Evolutionary conservation across 2,329 filamentous ascomycete species (phyloP), one percentile per base, ranked within the genome.

Genomic region (Sarocladiaceae sp.): DNA sequence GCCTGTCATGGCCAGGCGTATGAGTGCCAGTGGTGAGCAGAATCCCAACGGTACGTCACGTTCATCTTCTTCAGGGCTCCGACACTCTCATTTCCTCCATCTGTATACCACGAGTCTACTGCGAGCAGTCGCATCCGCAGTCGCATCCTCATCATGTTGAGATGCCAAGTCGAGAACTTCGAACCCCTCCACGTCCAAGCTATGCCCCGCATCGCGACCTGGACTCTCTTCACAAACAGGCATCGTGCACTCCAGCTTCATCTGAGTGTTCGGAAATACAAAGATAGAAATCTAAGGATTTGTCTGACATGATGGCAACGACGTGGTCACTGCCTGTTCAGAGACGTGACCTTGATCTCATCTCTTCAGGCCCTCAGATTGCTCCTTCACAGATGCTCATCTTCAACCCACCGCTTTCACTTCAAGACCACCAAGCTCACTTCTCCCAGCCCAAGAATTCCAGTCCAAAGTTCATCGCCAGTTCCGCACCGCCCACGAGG

Each of bases 401-500:
- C 16, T 33, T 33, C n/a, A 6, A 33, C 31, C 33, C 7, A 10
- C 21, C 16, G 16, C 10, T 35, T 20, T 13, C 6, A 18, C 9
- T 19, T 20, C 33, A 33, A 6, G 6, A 33, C 16, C 11, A 6
- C 18, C 31, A 33, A 20, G 16, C n/a, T 39, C 34, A 23, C 34
- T 23, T 23, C 20, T 18, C 13, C n/a, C 61, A 94, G 40, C 40
- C 40, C 40, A 43, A 33, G 88, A 95, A 70, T 74, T 82, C 53
- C 80, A 77, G 58, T 95, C 88, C 57, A 84, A 85, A 62, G 85
- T 89, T 59, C 90, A 96, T 66, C 80, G 84, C 51, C 85, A 94
- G 62, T 95, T 96, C 70, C 85, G 90, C 56, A 80, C 82, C 60
- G 87, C 88, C 51, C 90, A 95, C 66, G 88, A 93, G 65, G 90